phyloP scores from a whole-genome alignment of 192 early-diverging fungal genomes.

The Obelidium mucronatum region DNA sequence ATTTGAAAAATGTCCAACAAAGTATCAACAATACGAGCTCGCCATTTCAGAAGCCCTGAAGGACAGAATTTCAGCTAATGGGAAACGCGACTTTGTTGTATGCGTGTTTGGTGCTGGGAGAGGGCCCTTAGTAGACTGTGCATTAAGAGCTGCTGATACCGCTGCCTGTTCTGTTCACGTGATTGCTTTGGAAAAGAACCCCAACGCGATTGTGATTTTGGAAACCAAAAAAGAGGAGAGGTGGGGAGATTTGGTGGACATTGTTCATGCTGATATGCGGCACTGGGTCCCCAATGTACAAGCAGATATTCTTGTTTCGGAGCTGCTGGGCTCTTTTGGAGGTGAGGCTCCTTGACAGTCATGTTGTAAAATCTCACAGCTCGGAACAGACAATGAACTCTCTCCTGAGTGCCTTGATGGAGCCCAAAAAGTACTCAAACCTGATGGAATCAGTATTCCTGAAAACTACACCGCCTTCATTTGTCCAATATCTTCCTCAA shows the following conservation, averaged over 20 bases:
- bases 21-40: slow-evolving; percentile 76
- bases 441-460: slow-evolving; percentile 91
- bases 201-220: slow-evolving; percentile 87
- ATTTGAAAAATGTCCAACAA: slow-evolving; percentile 94
- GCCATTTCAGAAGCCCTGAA: slow-evolving; percentile 40
- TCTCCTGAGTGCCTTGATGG: slow-evolving; percentile 98
- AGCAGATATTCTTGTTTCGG: slow-evolving; percentile 93
- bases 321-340: slow-evolving; percentile 97
- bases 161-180: slow-evolving; percentile 69
- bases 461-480: slow-evolving; percentile 82
- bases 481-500: slow-evolving; percentile 87
- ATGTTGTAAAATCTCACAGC: slow-evolving; percentile 26
- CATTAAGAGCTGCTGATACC: slow-evolving; percentile 76
- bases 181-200: slow-evolving; percentile 96
- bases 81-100: slow-evolving; percentile 57
- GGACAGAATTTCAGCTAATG: slow-evolving; percentile 39
- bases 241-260: slow-evolving; percentile 84
- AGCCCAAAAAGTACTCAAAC: slow-evolving; percentile 79
- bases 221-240: slow-evolving; percentile 40
- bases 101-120: slow-evolving; percentile 96
- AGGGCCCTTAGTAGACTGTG: slow-evolving; percentile 91
- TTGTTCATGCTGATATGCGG: slow-evolving; percentile 94
- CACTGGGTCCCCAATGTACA: slow-evolving; percentile 73
- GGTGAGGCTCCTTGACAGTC: no score
- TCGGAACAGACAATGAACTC: slow-evolving; percentile 99